Base-by-base conservation (phyloP, 352 stramenopile genomes). In the Globisporangium cederbergense region DNA sequence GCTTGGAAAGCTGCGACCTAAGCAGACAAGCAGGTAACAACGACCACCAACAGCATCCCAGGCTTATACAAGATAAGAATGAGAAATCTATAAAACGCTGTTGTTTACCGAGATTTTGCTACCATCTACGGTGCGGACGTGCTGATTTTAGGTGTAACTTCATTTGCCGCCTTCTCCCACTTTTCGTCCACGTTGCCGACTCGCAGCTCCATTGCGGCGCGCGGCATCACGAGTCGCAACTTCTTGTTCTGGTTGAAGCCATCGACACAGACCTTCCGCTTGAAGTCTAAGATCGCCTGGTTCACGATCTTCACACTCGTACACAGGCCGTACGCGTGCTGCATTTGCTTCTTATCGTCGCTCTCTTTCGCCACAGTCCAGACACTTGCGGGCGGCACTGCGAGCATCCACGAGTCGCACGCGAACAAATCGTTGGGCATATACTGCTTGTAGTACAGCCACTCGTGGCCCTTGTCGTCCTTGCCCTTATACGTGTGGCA, bases 221-320 rank as follows among this genome's bases (percentile, higher is more conserved):
- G 75, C 34, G 81, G 78, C 25, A 66, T 64, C 42, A 89, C 70
- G 4, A 93, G 74, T 0, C 79, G 76, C 49, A 95, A 64, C 25
- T 73, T 71, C 28, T 76, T 77, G 71, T 95, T 91, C 30, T 74
- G 58, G 60, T 89, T 95, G 65, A 88, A 92, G 34, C 86, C 83
- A 46, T 85, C 65, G 4, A 65, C 54, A 46, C 86, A 95, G 36
- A 83, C 68, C 5, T 70, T 70, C 32, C 70, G 67, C 57, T 88
- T 89, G 62, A 81, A 83, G 36, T 85, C 72, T 3, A 90, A 65
- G n/a, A 95, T 70, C 54, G 78, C 82, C 38, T 79, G 74, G 58
- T 95, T 95, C 22, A 90, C 72, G 30, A 87, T 55, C 63, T 90
- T 91, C 58, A 95, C 73, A 58, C 71, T 83, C 40, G 86, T 95